Evolutionary conservation across 2,329 filamentous ascomycete genomes (phyloP).

Genomic region (Dactylonectria macrodidyma): DNA sequence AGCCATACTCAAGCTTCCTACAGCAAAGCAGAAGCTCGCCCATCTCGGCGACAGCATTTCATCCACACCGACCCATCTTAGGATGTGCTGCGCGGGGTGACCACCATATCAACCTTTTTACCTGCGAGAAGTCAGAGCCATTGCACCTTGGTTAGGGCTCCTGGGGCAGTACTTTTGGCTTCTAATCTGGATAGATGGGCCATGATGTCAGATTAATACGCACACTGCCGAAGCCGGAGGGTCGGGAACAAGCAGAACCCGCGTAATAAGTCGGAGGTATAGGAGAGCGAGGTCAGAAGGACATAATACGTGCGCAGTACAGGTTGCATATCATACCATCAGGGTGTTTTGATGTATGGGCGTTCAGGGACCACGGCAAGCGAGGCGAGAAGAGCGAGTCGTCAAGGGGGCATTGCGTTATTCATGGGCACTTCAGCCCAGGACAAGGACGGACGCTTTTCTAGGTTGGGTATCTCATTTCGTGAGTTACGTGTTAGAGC

Average conservation of each 20-base stretch:
- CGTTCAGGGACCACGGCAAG: slow-evolving; percentile 43
- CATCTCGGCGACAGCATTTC: slow-evolving; percentile 92
- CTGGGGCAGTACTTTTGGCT: slow-evolving; percentile 38
- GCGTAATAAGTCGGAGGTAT: slow-evolving; percentile 24
- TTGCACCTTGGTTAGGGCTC: slow-evolving; percentile 49
- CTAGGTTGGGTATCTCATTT: slow-evolving; percentile 20
- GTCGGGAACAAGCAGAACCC: slow-evolving; percentile 9
- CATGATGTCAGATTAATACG: slow-evolving; percentile 25
- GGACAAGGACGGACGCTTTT: slow-evolving; percentile 16
- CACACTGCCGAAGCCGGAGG: slow-evolving; percentile 14
- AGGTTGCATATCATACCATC: slow-evolving; percentile 46
- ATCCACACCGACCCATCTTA: slow-evolving; percentile 93
- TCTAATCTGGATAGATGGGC: slow-evolving; percentile 29
- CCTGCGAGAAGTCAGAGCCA: slow-evolving; percentile 70
- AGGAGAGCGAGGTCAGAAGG: slow-evolving; percentile 30
- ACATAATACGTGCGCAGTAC: slow-evolving; percentile 36
- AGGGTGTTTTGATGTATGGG: slow-evolving; percentile 38
- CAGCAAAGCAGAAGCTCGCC: slow-evolving; percentile 85
- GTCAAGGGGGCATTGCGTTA: slow-evolving; percentile 28
- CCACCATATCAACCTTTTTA: slow-evolving; percentile 91
- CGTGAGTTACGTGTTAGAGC: slow-evolving; percentile 34
- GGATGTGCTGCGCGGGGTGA: slow-evolving; percentile 90
- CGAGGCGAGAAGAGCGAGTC: slow-evolving; percentile 34
- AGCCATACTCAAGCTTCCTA: slow-evolving; percentile 92
- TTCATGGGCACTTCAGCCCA: slow-evolving; percentile 31